Percentiles rank a stretch among this genome's conserved stretches.
Conservation (phyloP, 208 protist genomes). For the Trypanosoma scelopori region DNA sequence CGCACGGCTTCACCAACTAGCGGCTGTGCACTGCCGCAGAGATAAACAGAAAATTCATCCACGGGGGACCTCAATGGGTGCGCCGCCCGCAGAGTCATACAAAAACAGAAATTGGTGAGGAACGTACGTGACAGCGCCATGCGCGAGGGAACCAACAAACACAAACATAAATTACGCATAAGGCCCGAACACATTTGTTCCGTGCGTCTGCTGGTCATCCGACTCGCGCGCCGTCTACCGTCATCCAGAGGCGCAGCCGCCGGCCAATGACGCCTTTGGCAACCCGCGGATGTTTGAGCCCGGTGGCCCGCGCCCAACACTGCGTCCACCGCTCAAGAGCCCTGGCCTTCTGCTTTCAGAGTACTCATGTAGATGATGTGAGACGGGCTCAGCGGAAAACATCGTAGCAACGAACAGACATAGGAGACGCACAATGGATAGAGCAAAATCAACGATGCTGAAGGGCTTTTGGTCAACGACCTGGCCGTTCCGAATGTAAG, state of each 20-base stretch:
- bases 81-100: conserved; percentile 41
- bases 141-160: conserved; percentile 1
- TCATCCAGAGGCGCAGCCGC: conserved; percentile 36
- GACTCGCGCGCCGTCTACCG: conserved; percentile 19
- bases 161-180: not conserved
- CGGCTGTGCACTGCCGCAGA: not conserved
- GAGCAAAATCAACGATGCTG: conserved; percentile 49
- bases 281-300: conserved; percentile 55
- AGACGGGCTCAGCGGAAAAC: conserved; percentile 49
- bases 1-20: too few species aligned
- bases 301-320: conserved; percentile 22
- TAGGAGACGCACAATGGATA: conserved; percentile 38
- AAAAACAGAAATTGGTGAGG: conserved; percentile 22
- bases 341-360: conserved; percentile 11
- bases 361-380: conserved; percentile 43
- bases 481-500: conserved; percentile 70
- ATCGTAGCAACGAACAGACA: conserved; percentile 70
- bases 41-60: conserved; percentile 44
- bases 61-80: conserved; percentile 35
- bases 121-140: not conserved
- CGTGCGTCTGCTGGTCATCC: not conserved
- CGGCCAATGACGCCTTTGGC: conserved; percentile 36
- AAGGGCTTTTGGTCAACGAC: conserved; percentile 81
- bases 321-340: conserved; percentile 29
- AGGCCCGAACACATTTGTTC: too few species aligned